These are phyloP conservation scores for Coemansia sp. DNA, from an alignment of 192 early-diverging fungal species.

Conservation along the genomic window DNA sequence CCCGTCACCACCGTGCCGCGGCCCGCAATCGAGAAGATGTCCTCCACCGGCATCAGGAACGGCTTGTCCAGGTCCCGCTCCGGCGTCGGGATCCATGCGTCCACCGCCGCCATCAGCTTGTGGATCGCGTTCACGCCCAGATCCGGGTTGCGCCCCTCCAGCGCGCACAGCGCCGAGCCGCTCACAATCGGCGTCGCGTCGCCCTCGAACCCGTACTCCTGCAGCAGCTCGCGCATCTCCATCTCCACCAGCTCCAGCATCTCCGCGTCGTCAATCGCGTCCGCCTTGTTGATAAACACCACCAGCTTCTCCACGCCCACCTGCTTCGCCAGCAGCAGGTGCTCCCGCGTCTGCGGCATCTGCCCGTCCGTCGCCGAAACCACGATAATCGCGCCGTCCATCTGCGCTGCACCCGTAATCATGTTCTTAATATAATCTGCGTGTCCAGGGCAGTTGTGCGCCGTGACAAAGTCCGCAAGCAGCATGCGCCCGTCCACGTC, in stretches of 20 bases:
- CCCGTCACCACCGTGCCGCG: conserved; percentile 97
- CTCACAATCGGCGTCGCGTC: conserved; percentile 88
- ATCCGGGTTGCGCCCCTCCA: conserved; percentile 88
- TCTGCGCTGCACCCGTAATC: conserved; percentile 97
- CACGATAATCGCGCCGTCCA: conserved; percentile 98
- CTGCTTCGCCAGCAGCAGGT: conserved; percentile 93
- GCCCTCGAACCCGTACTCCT: conserved; percentile 90
- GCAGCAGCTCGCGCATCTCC: conserved; percentile 96
- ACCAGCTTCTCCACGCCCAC: conserved; percentile 91
- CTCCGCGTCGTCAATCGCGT: conserved; percentile 93
- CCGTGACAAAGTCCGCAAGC: conserved; percentile 29
- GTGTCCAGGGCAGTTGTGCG: conserved; percentile 85
- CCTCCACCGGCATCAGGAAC: conserved; percentile 98
- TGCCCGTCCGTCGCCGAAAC: conserved; percentile 97
- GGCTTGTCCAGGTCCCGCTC: conserved; percentile 95
- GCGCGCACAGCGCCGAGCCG: conserved; percentile 93
- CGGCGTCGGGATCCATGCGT: conserved; percentile 89
- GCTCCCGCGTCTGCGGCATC: conserved; percentile 99
- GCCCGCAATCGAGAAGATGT: conserved; percentile 97
- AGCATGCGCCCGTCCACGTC: conserved; percentile 35
- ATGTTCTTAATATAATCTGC: conserved; percentile 99
- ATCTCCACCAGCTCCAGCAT: conserved; percentile 99
- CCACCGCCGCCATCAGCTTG: conserved; percentile 93
- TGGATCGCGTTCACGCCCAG: conserved; percentile 86
- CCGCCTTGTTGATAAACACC: conserved; percentile 99